Base-by-base conservation (phyloP, 1,139 yeast genomes). In the Candida dubliniensis region DNA sequence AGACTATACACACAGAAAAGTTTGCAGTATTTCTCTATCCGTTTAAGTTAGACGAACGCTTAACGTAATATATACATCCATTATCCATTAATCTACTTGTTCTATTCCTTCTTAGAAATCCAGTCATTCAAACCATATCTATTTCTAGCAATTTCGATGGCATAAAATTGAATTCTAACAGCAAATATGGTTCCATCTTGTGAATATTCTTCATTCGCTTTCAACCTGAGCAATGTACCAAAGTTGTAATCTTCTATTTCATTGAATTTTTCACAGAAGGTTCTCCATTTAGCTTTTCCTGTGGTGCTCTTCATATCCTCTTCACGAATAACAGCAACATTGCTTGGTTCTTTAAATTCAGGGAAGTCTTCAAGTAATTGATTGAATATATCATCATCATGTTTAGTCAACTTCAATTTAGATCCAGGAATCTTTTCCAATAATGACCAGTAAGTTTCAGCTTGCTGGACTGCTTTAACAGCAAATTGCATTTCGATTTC, bases 401-500 rank as follows among this genome's bases (percentile, higher is more conserved):
- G 77, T 59, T 81, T 77, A 43, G 97, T 89, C 50, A 93, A 73
- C 61, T 81, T 86, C 54, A 93, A 74, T 54, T 77, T 79, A 34
- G 95, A 79, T 12, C 96, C 98, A 44, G 87, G 85, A 43, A 90
- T 72, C 54, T 81, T 81, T 50, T 78, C 77, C 45, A 95, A 68
- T 48, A 95, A 70, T 42, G 77, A 76, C 96, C 96, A 93, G 77
- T 93, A 95, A 2, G 96, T 84, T 63, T 88, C 95, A 49, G 96
- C 95, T 66, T 95, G 98, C 66, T 81, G 83, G 24, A 95, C 99
- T 8, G 98, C 99, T 69, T 88, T 90, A 51, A 95, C 99, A 41
- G 99, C 98, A 61, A 93, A 93, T 71, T 91, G 97, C 77, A 82
- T 87, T 68, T 91, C 98, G 59, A 93, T 88, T 53, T 76, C 84